A percentile compares a stretch with the other conserved stretches of the same genome.
phyloP scores from a whole-genome alignment of 768 basidiomycete species.

The Psilocybe sp. region DNA sequence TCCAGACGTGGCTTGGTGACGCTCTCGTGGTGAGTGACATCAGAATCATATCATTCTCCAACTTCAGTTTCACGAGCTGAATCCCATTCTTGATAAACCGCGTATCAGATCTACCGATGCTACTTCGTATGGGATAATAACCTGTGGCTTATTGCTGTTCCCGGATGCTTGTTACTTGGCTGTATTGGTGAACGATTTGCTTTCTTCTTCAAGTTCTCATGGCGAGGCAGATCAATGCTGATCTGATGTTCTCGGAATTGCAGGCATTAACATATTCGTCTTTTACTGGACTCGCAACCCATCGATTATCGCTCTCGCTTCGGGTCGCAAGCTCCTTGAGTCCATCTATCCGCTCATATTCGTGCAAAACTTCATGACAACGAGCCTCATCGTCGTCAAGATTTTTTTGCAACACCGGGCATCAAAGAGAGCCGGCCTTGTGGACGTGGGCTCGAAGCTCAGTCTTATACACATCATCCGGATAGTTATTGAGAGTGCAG shows the following conservation, averaged over 20 bases:
- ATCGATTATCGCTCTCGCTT: background rate
- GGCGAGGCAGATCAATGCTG: no score
- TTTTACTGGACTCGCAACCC: conserved; percentile 24
- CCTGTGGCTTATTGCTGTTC: conserved; percentile 18
- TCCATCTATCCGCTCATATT: conserved; percentile 24
- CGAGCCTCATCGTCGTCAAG: conserved; percentile 24
- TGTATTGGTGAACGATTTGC: conserved; percentile 14
- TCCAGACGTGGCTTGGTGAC: conserved; percentile 24
- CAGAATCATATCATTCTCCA: no score
- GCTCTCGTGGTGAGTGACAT: conserved; percentile 18
- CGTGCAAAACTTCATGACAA: conserved; percentile 26
- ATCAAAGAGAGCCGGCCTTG: conserved; percentile 17
- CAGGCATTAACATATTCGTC: conserved; percentile 17
- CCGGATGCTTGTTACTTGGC: conserved; percentile 18
- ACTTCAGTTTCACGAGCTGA: no score
- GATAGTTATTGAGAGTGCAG: conserved; percentile 24
- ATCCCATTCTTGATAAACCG: no score
- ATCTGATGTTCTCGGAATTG: no score
- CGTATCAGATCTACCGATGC: conserved; percentile 25
- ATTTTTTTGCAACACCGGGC: conserved; percentile 24
- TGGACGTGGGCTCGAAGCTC: conserved; percentile 9
- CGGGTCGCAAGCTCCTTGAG: conserved; percentile 13
- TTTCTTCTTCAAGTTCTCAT: no score
- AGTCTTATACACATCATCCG: conserved; percentile 13
- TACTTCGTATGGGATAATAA: conserved; percentile 26